phyloP scores from a whole-genome alignment of 2,329 filamentous ascomycete species.

The Calycina herbarum region DNA sequence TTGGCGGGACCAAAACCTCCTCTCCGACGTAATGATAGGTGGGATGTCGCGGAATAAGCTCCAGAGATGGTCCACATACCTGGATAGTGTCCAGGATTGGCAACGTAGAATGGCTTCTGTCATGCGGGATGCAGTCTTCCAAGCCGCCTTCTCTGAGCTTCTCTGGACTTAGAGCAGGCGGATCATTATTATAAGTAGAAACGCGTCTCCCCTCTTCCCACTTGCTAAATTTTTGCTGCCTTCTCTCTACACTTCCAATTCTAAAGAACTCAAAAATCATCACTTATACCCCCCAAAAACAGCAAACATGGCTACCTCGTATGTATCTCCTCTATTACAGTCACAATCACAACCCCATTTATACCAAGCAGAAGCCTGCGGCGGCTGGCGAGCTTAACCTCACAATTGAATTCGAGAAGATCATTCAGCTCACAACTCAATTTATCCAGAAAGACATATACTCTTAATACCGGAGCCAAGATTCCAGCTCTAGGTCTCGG shows the following conservation, averaged over 20 bases:
- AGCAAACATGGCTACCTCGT: slow-evolving; percentile 36
- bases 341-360: slow-evolving; percentile 22
- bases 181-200: slow-evolving; percentile 23
- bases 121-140: neutral
- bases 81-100: neutral
- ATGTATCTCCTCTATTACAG: slow-evolving; percentile 18
- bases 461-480: slow-evolving; percentile 73
- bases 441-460: slow-evolving; percentile 53
- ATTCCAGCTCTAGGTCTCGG: slow-evolving; percentile 77
- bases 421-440: slow-evolving; percentile 26
- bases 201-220: slow-evolving; percentile 12
- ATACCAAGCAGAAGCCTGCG: slow-evolving; percentile 29
- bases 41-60: neutral
- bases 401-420: slow-evolving; percentile 21
- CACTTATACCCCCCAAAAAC: slow-evolving; percentile 8
- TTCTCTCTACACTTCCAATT: neutral
- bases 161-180: neutral
- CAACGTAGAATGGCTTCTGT: neutral
- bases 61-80: neutral
- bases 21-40: neutral
- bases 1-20: neutral
- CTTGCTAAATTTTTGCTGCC: slow-evolving; percentile 3
- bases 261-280: neutral
- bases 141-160: slow-evolving; percentile 2
- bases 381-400: slow-evolving; percentile 34